Base-by-base conservation (phyloP, 2,329 filamentous ascomycete genomes). In the Lasiodiplodia gonubiensis region DNA sequence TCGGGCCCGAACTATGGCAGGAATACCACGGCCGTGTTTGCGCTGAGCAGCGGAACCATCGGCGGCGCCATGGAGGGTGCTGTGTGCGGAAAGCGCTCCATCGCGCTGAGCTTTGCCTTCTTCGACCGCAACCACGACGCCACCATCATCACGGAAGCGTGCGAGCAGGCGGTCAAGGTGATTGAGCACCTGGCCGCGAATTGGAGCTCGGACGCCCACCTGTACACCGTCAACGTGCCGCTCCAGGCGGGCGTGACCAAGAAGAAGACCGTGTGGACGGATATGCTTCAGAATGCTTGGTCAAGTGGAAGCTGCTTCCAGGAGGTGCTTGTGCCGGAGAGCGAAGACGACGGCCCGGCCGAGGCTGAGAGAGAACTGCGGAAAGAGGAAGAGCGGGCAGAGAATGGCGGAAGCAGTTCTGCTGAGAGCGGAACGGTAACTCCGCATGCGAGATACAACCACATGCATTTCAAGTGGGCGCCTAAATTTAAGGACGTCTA, bases 391-490 rank as follows among this genome's bases (percentile, higher is more conserved):
- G 77, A 78, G 69, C 75, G 73, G 14, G 71, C 71, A 27, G 74
- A 72, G 75, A n/a, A 60, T 4, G 46, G 59, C 25, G 59, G 25
- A 8, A 51, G 30, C n/a, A 37, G 42, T n/a, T 11, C 27, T 8
- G 70, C 71, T 72, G 76, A 72, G 48, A 71, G 71, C 73, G 77
- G 72, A 48, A 67, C 67, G 4, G 75, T 76, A 7, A 78, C 76
- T 21, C 76, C 76, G 12, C 77, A 81, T 63, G 74, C 80, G 49
- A 81, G 85, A 35, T 89, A 93, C 76, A 86, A 83, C 67, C 92
- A 97, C 79, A 92, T 92, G 77, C 92, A 96, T 79, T 98, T 97
- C 84, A 96, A 94, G 80, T 98, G 95, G 95, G 89, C 92, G 57
- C 95, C 94, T 2, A 88, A 88, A 70, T 95, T 98, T 79, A 85